A percentile compares a stretch with the other conserved stretches of the same genome.
These are phyloP conservation scores for Rhodosorus marinus DNA, from an alignment of 23 red algal genomes.

Conservation along the genomic window DNA sequence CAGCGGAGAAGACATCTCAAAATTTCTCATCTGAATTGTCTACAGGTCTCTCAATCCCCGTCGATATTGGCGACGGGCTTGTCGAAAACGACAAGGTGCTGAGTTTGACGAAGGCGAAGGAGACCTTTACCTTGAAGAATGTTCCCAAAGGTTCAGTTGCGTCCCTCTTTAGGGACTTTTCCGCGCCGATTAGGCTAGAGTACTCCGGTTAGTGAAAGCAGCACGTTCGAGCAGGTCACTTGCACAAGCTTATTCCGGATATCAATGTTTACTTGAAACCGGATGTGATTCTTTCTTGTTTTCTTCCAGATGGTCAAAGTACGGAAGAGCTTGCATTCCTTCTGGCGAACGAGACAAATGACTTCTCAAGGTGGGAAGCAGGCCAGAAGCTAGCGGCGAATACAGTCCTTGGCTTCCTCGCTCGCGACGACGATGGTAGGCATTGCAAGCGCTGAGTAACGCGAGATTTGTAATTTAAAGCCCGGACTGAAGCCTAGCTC, in stretches of 20 bases:
- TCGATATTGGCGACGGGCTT: conserved; percentile 18
- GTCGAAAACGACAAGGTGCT: conserved; percentile 23
- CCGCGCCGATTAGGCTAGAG: conserved; percentile 67
- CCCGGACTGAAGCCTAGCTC: no score
- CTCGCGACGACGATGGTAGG: no score
- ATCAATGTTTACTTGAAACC: no score
- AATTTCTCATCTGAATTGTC: no score
- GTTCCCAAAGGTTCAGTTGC: conserved; percentile 52
- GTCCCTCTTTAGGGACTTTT: conserved; percentile 64
- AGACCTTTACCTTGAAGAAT: conserved; percentile 32
- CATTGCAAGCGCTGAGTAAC: no score
- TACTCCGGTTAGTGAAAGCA: no score
- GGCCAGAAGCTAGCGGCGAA: conserved; percentile 43
- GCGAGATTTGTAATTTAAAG: no score
- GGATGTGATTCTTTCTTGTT: no score
- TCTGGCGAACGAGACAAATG: conserved; percentile 79
- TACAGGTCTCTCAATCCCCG: conserved; percentile 32
- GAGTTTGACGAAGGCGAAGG: conserved; percentile 13
- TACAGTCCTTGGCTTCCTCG: no score
- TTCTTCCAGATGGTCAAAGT: conserved; percentile 7
- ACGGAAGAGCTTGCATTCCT: conserved; percentile 69
- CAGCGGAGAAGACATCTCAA: no score
- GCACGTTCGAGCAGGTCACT: no score
- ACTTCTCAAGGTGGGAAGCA: conserved; percentile 75
- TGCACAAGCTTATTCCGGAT: no score